These are phyloP conservation scores for Cryptococcus sp. DNA, from an alignment of 1,284 basidiomycete genomes.

Conservation along the genomic window DNA sequence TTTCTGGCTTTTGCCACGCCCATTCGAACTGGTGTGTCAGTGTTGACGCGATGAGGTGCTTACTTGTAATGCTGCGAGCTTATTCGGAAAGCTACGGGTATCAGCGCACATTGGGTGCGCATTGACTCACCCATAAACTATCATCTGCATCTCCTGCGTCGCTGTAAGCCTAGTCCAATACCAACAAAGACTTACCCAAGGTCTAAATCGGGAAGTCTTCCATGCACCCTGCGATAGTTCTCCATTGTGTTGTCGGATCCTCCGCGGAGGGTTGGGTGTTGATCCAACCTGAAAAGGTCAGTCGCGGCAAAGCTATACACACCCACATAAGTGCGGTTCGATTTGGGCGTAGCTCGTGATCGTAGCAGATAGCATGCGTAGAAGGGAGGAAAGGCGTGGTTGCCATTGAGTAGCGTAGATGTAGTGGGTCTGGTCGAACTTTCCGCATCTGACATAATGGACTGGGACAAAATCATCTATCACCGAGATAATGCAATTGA, in stretches of 20 bases:
- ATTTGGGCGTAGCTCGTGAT: constrained; percentile 61
- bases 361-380: constrained; percentile 88
- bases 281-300: constrained; percentile 71
- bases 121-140: constrained; percentile 63
- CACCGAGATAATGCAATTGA: neutral
- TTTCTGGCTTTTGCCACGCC: constrained; percentile 79
- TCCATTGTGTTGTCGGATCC: constrained; percentile 85
- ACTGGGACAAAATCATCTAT: neutral
- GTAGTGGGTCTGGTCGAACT: constrained; percentile 12
- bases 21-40: constrained; percentile 70
- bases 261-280: constrained; percentile 74
- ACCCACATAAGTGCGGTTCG: constrained; percentile 60
- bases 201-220: constrained; percentile 69
- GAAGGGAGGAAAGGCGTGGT: constrained; percentile 70
- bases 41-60: constrained; percentile 8
- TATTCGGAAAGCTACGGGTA: constrained; percentile 70
- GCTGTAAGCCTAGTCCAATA: neutral
- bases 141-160: constrained; percentile 69
- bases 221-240: constrained; percentile 71
- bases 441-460: no score
- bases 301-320: neutral
- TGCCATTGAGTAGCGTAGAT: constrained; percentile 54
- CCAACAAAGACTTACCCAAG: constrained; percentile 62
- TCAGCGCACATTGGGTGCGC: constrained; percentile 3
- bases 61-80: constrained; percentile 68